Percentiles rank a stretch among this genome's conserved stretches.
These are phyloP conservation scores for Beverwykella pulmonaria DNA, from an alignment of 495 filamentous ascomycete species.

Conservation along the genomic window DNA sequence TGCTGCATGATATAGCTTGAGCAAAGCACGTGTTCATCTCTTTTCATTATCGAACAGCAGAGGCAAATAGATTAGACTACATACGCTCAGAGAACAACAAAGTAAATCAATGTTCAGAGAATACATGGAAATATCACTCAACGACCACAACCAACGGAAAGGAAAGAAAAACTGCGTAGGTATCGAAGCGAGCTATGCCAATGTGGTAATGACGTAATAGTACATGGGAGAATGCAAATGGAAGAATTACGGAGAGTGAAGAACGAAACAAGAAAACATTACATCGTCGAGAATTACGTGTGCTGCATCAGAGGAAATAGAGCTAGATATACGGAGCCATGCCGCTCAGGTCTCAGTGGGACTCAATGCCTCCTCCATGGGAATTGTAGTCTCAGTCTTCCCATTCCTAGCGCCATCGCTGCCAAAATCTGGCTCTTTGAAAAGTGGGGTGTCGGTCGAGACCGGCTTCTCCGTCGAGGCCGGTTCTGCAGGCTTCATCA, in stretches of 20 bases:
- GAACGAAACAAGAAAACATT: background rate
- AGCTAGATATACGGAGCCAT: background rate
- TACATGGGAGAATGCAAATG: background rate
- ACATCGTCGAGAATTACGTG: background rate
- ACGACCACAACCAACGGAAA: background rate
- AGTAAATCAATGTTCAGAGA: background rate
- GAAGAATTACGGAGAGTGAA: background rate
- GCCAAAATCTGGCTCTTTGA: constrained; percentile 31
- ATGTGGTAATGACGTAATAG: background rate
- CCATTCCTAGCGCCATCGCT: constrained; percentile 7
- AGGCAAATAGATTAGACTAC: too few relatives aligned
- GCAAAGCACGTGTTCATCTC: too few relatives aligned
- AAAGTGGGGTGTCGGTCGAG: constrained; percentile 3
- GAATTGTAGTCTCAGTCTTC: background rate
- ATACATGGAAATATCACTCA: background rate
- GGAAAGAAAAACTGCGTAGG: background rate
- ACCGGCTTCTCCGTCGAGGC: background rate
- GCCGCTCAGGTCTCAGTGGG: constrained; percentile 25
- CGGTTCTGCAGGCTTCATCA: background rate
- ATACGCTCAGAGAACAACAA: background rate
- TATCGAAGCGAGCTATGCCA: background rate
- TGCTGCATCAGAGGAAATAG: background rate
- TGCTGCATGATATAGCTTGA: too few relatives aligned
- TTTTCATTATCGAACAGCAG: too few relatives aligned
- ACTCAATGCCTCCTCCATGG: constrained; percentile 13